Percentiles rank a stretch among this genome's conserved stretches.
Evolutionary conservation across 345 rosid genomes (phyloP).

Genomic region (Melaleuca alternifolia): DNA sequence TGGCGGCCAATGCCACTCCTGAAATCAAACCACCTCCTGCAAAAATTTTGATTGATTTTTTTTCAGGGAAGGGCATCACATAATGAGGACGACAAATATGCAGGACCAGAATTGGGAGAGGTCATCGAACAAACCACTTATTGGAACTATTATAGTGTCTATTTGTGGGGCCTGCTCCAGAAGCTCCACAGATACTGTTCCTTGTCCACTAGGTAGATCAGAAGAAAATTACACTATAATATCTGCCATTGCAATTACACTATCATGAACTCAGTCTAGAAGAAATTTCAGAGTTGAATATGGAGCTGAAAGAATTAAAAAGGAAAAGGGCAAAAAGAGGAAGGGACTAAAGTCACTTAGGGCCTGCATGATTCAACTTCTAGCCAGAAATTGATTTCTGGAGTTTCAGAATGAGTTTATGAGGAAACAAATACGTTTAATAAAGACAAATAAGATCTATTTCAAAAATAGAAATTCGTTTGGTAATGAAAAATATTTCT

Average conservation of each 20-base stretch:
- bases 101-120: neutral
- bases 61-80: neutral
- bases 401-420: too few species aligned
- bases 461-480: too few species aligned
- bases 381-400: too few species aligned
- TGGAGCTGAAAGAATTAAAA: neutral
- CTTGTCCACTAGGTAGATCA: constrained; percentile 63
- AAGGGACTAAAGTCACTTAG: neutral
- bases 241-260: neutral
- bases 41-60: neutral
- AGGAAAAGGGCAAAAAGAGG: neutral
- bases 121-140: constrained; percentile 46
- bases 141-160: constrained; percentile 71
- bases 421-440: too few species aligned
- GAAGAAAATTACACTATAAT: neutral
- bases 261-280: neutral
- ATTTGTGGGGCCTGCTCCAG: constrained; percentile 62
- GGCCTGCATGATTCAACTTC: too few species aligned
- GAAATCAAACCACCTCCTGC: constrained; percentile 84
- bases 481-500: too few species aligned
- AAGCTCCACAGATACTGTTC: constrained; percentile 74
- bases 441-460: too few species aligned
- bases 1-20: constrained; percentile 90
- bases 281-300: neutral
- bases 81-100: neutral